Evolutionary conservation across 192 early-diverging fungal species (phyloP), one percentile per base, ranked within the genome.

Genomic region (Geranomyces michiganensis): DNA sequence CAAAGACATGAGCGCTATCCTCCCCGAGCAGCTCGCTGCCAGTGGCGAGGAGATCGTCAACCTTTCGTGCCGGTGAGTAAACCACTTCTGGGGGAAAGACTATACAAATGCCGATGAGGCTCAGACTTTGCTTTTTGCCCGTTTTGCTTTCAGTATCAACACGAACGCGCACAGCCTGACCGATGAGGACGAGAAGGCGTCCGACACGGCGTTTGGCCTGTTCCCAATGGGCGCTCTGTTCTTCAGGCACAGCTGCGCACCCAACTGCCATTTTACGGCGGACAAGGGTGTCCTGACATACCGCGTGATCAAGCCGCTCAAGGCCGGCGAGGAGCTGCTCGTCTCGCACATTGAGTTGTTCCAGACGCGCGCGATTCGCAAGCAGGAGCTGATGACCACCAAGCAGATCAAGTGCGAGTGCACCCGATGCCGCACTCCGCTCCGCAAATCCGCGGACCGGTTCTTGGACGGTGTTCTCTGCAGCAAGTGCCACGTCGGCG

Each of bases 391-490:
- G n/a, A 76, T 88, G 71, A 69, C 79, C 29, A 77, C 85, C 47
- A 88, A 85, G 22, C 91, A 89, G 63, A 87, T 91, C 75, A 88
- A 87, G 84, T 92, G 91, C 79, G 85, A 90, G 79, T 92, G 91
- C 77, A 76, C 74, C 56, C 75, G 91, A 21, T 92, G 91, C 81
- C 82, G 78, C 22, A 76, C 77, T 43, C 78, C 81, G 13, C 81
- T 91, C 33, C 83, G 85, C 46, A 80, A 86, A 46, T 89, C 88
- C n/a, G 82, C 87, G 0, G 90, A 91, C 70, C 81, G 90, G 8
- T 86, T 85, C 53, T 78, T 91, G 78, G 85, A 89, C 73, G 88
- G 90, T 21, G 82, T 90, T 47, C 79, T 88, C 51, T 91, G 90
- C 80, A 62, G 67, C 31, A 51, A 75, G 59, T 91, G 90, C 78